A percentile compares a stretch with the other conserved stretches of the same genome.
Evolutionary conservation across 1,139 yeast genomes (phyloP).

Genomic region (Yamadazyma pseudoaaseri): DNA sequence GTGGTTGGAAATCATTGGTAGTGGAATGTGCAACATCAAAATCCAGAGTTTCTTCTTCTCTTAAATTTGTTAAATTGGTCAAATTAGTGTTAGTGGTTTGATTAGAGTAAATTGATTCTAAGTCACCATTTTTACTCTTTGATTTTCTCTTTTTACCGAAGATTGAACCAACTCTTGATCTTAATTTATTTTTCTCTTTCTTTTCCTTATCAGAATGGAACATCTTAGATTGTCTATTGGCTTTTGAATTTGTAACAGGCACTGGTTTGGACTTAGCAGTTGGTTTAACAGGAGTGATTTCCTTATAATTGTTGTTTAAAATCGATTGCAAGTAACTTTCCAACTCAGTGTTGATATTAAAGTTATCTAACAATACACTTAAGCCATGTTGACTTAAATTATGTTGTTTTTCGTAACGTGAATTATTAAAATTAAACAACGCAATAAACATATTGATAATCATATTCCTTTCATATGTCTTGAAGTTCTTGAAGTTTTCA

Average conservation of each 20-base stretch:
- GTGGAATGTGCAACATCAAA: not conserved
- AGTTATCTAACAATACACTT: constrained; percentile 55
- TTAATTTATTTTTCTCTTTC: constrained; percentile 45
- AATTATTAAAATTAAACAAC: constrained; percentile 62
- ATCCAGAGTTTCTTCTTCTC: constrained; percentile 10
- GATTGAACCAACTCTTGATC: constrained; percentile 82
- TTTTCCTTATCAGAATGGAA: constrained; percentile 9
- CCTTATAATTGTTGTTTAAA: constrained; percentile 22
- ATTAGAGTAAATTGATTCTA: constrained; percentile 28
- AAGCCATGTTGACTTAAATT: constrained; percentile 63
- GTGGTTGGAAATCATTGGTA: constrained; percentile 1
- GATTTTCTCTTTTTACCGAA: constrained; percentile 58
- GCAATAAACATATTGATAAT: constrained; percentile 68
- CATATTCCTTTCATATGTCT: constrained; percentile 61
- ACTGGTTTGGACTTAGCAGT: not conserved
- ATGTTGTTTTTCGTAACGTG: constrained; percentile 30
- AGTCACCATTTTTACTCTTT: constrained; percentile 30
- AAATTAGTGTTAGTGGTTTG: constrained; percentile 19
- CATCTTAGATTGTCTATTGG: constrained; percentile 13
- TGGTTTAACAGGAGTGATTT: constrained; percentile 1
- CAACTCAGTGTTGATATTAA: constrained; percentile 41
- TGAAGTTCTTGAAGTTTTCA: constrained; percentile 74
- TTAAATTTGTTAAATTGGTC: constrained; percentile 16
- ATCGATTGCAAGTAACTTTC: constrained; percentile 35
- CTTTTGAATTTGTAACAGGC: constrained; percentile 1